Percentiles rank a stretch among this genome's conserved stretches.
These are phyloP conservation scores for Ophiostoma sp. DNA, from an alignment of 2,329 filamentous ascomycete species.

Conservation along the genomic window DNA sequence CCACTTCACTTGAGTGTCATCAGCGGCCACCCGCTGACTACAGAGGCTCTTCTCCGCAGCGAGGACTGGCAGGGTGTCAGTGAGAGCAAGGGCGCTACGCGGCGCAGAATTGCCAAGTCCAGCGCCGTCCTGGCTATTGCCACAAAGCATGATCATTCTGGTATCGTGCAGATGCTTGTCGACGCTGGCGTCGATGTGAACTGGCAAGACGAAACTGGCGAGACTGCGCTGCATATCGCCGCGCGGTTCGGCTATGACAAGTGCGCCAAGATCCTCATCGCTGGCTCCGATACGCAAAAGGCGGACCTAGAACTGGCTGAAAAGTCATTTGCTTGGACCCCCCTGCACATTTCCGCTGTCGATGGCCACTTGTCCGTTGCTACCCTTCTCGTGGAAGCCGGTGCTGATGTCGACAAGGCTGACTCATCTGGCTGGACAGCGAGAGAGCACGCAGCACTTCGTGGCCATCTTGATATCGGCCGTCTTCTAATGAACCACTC, in stretches of 20 bases:
- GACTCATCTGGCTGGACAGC: conserved; percentile 94
- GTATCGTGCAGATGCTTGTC: conserved; percentile 81
- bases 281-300: conserved; percentile 61
- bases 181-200: conserved; percentile 90
- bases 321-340: conserved; percentile 86
- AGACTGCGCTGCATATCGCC: conserved; percentile 87
- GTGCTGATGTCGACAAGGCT: conserved; percentile 65
- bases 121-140: conserved; percentile 84
- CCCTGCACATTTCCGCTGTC: conserved; percentile 87
- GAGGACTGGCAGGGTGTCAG: conserved; percentile 68
- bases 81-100: conserved; percentile 56
- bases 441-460: conserved; percentile 83
- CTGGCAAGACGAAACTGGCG: conserved; percentile 82
- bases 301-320: conserved; percentile 61
- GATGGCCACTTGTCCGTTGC: conserved; percentile 75
- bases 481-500: conserved; percentile 57
- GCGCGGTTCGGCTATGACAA: conserved; percentile 80
- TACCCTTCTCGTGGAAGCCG: conserved; percentile 69
- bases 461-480: conserved; percentile 82
- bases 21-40: conserved; percentile 82
- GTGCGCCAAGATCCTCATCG: conserved; percentile 70
- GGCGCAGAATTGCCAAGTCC: conserved; percentile 70
- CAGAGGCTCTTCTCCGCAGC: conserved; percentile 69
- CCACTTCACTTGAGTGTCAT: conserved; percentile 90
- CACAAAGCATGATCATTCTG: conserved; percentile 77